Base-by-base conservation (phyloP, 2,329 filamentous ascomycete species). In the Aulographum hederae region DNA sequence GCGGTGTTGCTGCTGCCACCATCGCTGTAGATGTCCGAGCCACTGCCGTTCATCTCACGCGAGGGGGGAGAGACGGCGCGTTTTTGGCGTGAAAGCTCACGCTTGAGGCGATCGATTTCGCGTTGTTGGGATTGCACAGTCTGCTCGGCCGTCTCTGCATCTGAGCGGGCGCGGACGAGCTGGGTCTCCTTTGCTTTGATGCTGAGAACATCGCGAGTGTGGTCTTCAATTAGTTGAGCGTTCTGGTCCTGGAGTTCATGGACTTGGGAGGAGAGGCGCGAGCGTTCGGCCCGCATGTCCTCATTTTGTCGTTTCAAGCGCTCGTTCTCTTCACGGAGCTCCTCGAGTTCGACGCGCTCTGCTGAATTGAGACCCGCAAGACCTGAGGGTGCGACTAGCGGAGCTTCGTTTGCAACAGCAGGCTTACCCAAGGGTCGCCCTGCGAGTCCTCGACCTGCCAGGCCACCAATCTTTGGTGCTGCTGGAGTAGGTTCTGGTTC, bases 131-230 rank as follows among this genome's bases (percentile, higher is more conserved):
- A 76, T 38, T 89, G 80, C 32, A 89, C 84, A 36, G 74, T 77
- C 44, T 84, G 75, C 49, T 94, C 84, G 0, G 85, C 80, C 1
- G 80, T 73, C 51, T 95, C 86, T 19, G 78, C 79, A 46, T 98
- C 89, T 41, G 79, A 84, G 33, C 85, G 69, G 8, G 89, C 85
- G 28, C 89, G 76, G 6, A 95, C 86, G 4, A 98, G 67, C 46
- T 98, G 89, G 3, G 89, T 95, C 53, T 98, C 89, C 55, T 98
- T 98, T 11, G 89, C 89, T 53, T 95, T 95, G 58, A 98, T 91
- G 43, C 84, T 89, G 26, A 98, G 64, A 0, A 94, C 82, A 45
- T 98, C 86, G 30, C 86, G 69, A 0, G 89, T 98, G 51, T 95
- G 86, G 45, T 95, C 86, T 54, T 98, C 89, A 38, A 98, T 98